Conservation (phyloP, 2,329 filamentous ascomycete genomes). For the Exophiala oligosperma region DNA sequence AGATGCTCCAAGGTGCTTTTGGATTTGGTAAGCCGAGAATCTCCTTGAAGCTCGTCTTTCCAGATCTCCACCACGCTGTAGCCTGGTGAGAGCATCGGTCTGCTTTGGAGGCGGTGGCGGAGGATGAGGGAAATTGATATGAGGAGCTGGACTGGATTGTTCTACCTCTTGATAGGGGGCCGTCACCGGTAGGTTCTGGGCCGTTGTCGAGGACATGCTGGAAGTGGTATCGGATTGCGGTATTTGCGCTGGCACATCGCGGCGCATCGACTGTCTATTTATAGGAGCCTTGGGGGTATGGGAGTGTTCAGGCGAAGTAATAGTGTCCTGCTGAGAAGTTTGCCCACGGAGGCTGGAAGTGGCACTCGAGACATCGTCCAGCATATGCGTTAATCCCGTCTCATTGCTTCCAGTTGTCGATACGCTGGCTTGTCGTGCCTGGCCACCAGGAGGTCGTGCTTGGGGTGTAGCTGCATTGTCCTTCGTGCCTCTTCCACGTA, state of each 20-base stretch:
- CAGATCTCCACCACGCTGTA: conserved; percentile 88
- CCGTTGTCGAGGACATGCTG: conserved; percentile 69
- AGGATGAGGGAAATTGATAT: conserved; percentile 65
- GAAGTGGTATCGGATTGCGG: conserved; percentile 42
- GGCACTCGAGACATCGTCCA: conserved; percentile 34
- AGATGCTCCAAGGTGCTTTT: conserved; percentile 82
- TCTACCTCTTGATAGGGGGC: conserved; percentile 70
- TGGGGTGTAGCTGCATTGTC: conserved; percentile 46
- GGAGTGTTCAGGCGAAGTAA: neutral
- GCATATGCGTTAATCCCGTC: conserved; percentile 45
- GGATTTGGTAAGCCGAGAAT: conserved; percentile 96
- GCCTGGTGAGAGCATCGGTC: conserved; percentile 83
- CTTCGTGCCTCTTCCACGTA: conserved; percentile 59
- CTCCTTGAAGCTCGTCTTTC: conserved; percentile 88
- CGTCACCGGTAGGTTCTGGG: conserved; percentile 74
- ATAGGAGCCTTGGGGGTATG: conserved; percentile 2
- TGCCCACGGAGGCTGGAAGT: conserved; percentile 15
- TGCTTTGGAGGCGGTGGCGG: conserved; percentile 79
- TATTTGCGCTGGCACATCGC: conserved; percentile 18
- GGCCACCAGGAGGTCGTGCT: conserved; percentile 6
- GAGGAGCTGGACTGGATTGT: conserved; percentile 26
- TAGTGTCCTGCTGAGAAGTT: conserved; percentile 11
- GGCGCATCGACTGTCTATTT: conserved; percentile 19
- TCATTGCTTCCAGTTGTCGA: conserved; percentile 49
- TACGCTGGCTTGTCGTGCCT: conserved; percentile 45